A percentile compares a stretch with the other conserved stretches of the same genome.
These are phyloP conservation scores for Acanthochlamys bracteata DNA, from an alignment of 106 monocot genomes.

Conservation along the genomic window DNA sequence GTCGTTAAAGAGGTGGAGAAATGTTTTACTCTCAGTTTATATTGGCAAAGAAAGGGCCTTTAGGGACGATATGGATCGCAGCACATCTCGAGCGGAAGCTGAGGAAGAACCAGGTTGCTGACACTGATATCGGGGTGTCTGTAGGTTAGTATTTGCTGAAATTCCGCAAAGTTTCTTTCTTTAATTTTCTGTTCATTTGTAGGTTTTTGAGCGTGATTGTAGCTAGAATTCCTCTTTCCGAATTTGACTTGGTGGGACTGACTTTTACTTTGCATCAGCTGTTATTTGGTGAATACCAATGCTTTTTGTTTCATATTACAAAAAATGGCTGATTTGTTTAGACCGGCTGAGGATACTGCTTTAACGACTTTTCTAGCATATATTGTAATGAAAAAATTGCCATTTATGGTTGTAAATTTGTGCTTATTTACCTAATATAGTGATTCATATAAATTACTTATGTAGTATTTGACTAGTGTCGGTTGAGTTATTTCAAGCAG, in stretches of 20 bases:
- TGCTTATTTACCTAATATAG: no score
- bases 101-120: conserved; percentile 75
- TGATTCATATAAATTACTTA: no score
- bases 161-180: neutral
- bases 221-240: neutral
- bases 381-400: no score
- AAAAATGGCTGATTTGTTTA: no score
- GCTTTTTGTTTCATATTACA: no score
- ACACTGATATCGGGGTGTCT: conserved; percentile 74
- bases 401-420: no score
- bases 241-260: no score
- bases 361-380: no score
- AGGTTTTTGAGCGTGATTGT: neutral
- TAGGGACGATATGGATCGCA: conserved; percentile 92
- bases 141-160: conserved; percentile 44
- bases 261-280: no score
- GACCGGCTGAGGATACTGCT: no score
- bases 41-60: conserved; percentile 76
- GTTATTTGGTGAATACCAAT: no score
- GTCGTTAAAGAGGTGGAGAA: conserved; percentile 5
- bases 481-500: neutral
- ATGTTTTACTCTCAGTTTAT: conserved; percentile 99
- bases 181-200: neutral
- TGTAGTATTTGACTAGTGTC: no score
- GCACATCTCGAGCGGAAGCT: conserved; percentile 90